A percentile compares a stretch with the other conserved stretches of the same genome.
Conservation (phyloP, 768 basidiomycete genomes). For the Termitomyces sp. region DNA sequence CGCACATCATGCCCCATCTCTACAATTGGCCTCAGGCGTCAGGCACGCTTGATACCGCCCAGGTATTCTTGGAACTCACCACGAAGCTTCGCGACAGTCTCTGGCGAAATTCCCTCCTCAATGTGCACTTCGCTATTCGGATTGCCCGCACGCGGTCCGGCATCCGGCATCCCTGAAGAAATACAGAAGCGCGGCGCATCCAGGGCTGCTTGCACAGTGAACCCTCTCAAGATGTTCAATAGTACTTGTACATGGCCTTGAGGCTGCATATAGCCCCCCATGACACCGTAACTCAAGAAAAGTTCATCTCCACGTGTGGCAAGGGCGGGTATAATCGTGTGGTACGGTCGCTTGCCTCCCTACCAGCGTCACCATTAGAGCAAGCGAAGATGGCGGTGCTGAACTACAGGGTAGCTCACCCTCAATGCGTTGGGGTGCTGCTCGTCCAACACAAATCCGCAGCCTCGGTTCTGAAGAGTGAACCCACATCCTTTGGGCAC, state of each 20-base stretch:
- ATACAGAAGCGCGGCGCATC: constrained; percentile 97
- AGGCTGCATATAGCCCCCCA: constrained; percentile 95
- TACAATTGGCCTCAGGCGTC: constrained; percentile 21
- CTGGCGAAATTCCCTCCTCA: constrained; percentile 71
- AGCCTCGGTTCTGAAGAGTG: constrained; percentile 91
- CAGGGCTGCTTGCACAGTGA: constrained; percentile 81
- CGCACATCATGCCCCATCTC: constrained; percentile 89
- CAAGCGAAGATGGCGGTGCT: neutral
- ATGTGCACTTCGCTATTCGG: constrained; percentile 83
- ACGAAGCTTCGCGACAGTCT: constrained; percentile 60
- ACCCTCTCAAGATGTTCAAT: constrained; percentile 84
- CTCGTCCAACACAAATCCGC: constrained; percentile 73
- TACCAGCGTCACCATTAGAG: constrained; percentile 16
- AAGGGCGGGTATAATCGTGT: constrained; percentile 92
- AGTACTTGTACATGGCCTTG: constrained; percentile 97
- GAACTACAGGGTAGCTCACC: constrained; percentile 29
- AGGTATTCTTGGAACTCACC: constrained; percentile 33
- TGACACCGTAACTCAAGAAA: constrained; percentile 86
- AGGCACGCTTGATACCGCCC: neutral
- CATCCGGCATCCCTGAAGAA: constrained; percentile 71
- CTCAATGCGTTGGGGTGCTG: constrained; percentile 82
- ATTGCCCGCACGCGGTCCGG: constrained; percentile 51
- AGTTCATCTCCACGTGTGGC: constrained; percentile 74
- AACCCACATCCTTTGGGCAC: constrained; percentile 94
- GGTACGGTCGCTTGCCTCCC: constrained; percentile 82